Base-by-base conservation (phyloP, 345 rosid species). In the Eucalyptus microcorys region DNA sequence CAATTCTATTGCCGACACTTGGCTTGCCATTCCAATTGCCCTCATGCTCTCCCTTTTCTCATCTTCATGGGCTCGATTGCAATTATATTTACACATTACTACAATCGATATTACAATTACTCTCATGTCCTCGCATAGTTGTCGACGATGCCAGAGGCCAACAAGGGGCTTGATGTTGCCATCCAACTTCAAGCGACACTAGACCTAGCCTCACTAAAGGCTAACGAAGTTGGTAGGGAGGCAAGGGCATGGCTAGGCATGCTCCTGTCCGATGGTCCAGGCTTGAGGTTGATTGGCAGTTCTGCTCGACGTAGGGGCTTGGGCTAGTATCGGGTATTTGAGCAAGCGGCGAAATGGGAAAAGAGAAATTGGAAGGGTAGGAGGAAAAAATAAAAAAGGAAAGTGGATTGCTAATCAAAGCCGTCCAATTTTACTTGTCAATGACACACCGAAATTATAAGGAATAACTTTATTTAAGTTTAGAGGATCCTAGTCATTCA, bases 141-240 rank as follows among this genome's bases (percentile, higher is more conserved):
- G 13, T 24, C 6, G 30, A 4, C 14, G 0, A 55, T 10, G 13
- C 13, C 0, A 24, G 0, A 55, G 14, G 14, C 61, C 30, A 27
- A 27, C n/a, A 5, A 10, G 14, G n/a, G n/a, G 7, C 14, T 57
- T 5, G 14, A 5, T 26, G 64, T 57, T 57, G n/a, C n/a, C 64
- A 57, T 11, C 3, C 7, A 57, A 1, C 66, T 59, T 59, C n/a
- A 12, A 12, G 15, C 15, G 1, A 59, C 66, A 26, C 14, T 5
- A 59, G n/a, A 27, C 66, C 0, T 59, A 3, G 15, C 66, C 66
- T 27, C 7, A 6, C n/a, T 11, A 26, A 11, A 59, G 32, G 66
- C n/a, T 26, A 26, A 11, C 7, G 2, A 14, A 27, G 66, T 59
- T 0, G 14, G 14, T 59, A 59, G 66, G n/a, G 66, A 59, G 30